phyloP scores from a whole-genome alignment of 108 stramenopile genomes.

The Pseudonitzschia multistriata region DNA sequence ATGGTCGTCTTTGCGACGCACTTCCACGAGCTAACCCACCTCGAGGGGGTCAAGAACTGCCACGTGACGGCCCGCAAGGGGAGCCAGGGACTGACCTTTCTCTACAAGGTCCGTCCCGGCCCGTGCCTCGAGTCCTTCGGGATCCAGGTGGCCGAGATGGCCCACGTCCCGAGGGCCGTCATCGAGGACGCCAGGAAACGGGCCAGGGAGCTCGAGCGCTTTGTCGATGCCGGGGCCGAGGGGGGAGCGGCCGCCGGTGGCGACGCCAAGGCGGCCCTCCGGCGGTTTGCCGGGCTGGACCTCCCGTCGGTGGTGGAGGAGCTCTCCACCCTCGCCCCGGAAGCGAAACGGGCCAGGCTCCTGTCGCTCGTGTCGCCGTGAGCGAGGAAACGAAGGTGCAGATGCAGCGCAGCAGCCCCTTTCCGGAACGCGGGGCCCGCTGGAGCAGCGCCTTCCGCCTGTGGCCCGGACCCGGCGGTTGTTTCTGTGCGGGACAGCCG shows the following conservation, averaged over 20 bases:
- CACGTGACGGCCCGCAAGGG: constrained; percentile 88
- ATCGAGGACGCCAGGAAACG: constrained; percentile 93
- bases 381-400: neutral
- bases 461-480: too few relatives aligned
- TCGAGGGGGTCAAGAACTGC: constrained; percentile 75
- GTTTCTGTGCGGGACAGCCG: too few relatives aligned
- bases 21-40: constrained; percentile 95
- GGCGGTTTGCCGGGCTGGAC: constrained; percentile 21
- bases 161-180: constrained; percentile 81
- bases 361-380: constrained; percentile 9
- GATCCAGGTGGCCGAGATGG: constrained; percentile 95
- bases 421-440: too few relatives aligned
- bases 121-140: constrained; percentile 95
- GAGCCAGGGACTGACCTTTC: constrained; percentile 72
- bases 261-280: neutral
- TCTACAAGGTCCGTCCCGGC: constrained; percentile 87
- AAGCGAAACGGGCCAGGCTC: constrained; percentile 11
- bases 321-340: neutral
- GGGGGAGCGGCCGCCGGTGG: neutral
- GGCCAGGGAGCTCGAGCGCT: constrained; percentile 87
- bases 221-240: constrained; percentile 29
- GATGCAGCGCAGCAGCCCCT: too few relatives aligned
- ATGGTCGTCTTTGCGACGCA: constrained; percentile 97
- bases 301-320: constrained; percentile 26
- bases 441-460: too few relatives aligned